Conservation (phyloP, 208 protist species). For the Zelonia costaricensis region DNA sequence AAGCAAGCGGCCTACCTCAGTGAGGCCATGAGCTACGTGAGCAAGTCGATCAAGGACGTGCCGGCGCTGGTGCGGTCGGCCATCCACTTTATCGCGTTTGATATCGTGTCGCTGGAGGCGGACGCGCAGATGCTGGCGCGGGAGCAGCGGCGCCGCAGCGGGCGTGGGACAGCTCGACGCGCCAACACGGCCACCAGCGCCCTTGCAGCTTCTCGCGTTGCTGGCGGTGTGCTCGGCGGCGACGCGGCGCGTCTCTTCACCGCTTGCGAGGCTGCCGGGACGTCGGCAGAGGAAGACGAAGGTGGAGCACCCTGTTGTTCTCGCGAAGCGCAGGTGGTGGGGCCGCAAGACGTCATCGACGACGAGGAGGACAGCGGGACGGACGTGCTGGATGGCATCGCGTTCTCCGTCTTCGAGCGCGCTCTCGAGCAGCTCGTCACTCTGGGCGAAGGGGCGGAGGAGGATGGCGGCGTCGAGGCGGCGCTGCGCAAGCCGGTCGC, state of each 20-base stretch:
- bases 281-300: no score
- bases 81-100: conserved; percentile 46
- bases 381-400: conserved; percentile 23
- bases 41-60: conserved; percentile 13
- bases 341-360: not conserved
- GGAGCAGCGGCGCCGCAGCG: conserved; percentile 10
- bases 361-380: not conserved
- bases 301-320: no score
- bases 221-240: no score
- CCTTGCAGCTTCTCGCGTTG: not conserved
- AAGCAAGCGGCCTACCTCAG: conserved; percentile 19
- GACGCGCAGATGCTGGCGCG: conserved; percentile 42
- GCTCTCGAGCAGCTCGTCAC: conserved; percentile 44
- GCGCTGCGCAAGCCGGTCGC: conserved; percentile 24
- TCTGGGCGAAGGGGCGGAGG: conserved; percentile 36
- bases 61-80: conserved; percentile 17
- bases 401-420: conserved; percentile 40
- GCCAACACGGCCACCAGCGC: not conserved
- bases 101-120: conserved; percentile 72
- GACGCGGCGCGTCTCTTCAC: no score
- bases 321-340: not conserved
- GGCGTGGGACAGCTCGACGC: not conserved
- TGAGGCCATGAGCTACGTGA: conserved; percentile 17
- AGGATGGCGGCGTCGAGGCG: conserved; percentile 14
- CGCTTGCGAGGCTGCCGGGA: no score